Evolutionary conservation across 306 rosid genomes (phyloP), one percentile per base, ranked within the genome.

Genomic region (Casuarina glauca): DNA sequence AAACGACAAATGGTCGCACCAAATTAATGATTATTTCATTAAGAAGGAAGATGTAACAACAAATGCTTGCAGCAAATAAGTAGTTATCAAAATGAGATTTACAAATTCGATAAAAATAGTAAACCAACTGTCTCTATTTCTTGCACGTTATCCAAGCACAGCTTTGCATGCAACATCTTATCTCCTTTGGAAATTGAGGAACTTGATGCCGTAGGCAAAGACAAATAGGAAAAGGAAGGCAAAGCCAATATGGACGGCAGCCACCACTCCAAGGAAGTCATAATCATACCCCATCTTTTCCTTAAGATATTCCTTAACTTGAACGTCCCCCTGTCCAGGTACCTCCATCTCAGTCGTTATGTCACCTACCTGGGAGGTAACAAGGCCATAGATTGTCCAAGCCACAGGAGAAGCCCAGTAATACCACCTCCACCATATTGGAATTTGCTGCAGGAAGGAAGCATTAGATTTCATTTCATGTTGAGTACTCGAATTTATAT

Each of bases 371-470:
- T 87, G 93, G n/a, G 91, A 89, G 36, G 89, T 80, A 71, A 89
- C 26, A 2, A 87, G 76, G 72, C 93, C 91, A 78, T 87, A 81
- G 70, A 83, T 2, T 61, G 88, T 85, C 91, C 89, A 89, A 4
- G 93, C 84, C 38, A 90, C 76, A 5, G 91, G 93, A 45, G 76
- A 74, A 1, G 39, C 87, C 93, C 90, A 89, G 76, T 86, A 82
- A 71, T 64, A 89, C 90, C 93, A 89, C 63, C 88, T 81, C 93
- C 88, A 87, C 91, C 93, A 83, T 85, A 85, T 83, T 50, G 93
- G 93, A 66, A 85, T 87, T 85, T 75, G 87, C 93, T 87, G 88
- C 83, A 76, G 2, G 52, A 35, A 50, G 46, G 6, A 68, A 69
- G 42, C 72, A 38, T 52, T 72, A 44, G 36, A 32, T 39, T 79